Base-by-base conservation (phyloP, 2,329 filamentous ascomycete species). In the Nemania abortiva region DNA sequence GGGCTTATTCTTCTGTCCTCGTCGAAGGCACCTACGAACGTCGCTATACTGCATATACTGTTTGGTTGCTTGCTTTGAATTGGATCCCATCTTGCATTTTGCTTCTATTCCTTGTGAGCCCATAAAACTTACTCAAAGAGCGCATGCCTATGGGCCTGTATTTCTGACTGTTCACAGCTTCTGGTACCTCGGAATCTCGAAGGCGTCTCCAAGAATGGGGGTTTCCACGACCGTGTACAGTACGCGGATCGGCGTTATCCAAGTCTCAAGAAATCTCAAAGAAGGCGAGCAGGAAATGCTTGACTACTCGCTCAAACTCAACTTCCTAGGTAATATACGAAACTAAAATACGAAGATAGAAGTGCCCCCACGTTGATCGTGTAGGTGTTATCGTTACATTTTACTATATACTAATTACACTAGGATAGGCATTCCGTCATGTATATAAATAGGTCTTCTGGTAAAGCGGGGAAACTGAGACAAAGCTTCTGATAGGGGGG, bases 61-160 rank as follows among this genome's bases (percentile, higher is more conserved):
- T 63, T 5, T 47, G 39, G 3, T 2, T 5, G 24, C 60, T 59
- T 11, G 31, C 31, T 22, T n/a, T 68, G 2, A 68, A 53, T 45
- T 70, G 68, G 68, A 65, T 70, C 24, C 65, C 68, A 9, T 58
- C 65, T 18, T 70, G 68, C 50, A 15, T 68, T 29, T 15, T 70
- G 29, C 65, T 70, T 39, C 37, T 68, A 10, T 2, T 63, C 18
- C 53, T 71, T 24, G 69, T 71, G 39, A 63, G 68, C 39, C 11
- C 15, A 6, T 4, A 3, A 49, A 49, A 9, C 24, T 18, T 7
- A 11, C 6, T 18, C 10, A 18, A 3, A 11, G 4, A 1, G 29
- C 6, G 4, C n/a, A 10, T 27, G 1, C n/a, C 10, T 29, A 27
- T 42, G 9, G 22, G 34, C 15, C 42, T 11, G 29, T 54, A 24